phyloP scores from a whole-genome alignment of 805 yeast genomes.

The Cyberlindnera euphorbiiphila region DNA sequence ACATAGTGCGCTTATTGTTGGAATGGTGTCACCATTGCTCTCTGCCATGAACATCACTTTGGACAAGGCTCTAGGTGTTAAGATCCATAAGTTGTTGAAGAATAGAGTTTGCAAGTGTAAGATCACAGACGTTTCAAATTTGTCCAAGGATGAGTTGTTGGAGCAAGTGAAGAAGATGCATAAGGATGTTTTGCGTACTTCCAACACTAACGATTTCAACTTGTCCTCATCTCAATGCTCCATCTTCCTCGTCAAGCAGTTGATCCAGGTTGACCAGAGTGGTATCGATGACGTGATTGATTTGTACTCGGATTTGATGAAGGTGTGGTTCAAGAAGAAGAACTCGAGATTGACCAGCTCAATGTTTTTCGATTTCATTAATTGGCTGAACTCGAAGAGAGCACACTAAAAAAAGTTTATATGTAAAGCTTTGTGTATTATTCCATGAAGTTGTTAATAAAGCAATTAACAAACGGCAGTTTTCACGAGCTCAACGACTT shows the following conservation, averaged over 20 bases:
- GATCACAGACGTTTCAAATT: constrained; percentile 15
- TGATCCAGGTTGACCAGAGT: constrained; percentile 35
- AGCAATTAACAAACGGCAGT: constrained; percentile 11
- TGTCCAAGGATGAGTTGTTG: constrained; percentile 25
- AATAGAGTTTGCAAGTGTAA: constrained; percentile 51
- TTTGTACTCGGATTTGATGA: constrained; percentile 52
- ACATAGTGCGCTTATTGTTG: constrained; percentile 34
- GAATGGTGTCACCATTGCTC: constrained; percentile 53
- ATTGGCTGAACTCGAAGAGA: constrained; percentile 63
- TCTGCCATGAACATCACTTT: constrained; percentile 60
- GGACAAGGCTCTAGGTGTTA: constrained; percentile 66
- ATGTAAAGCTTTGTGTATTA: not conserved
- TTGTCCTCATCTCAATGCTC: constrained; percentile 57
- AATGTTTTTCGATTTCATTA: constrained; percentile 72
- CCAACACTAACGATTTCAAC: constrained; percentile 35
- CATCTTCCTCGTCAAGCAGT: constrained; percentile 56
- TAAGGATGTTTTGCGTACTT: constrained; percentile 31
- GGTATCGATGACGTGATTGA: constrained; percentile 44
- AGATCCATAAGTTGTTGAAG: constrained; percentile 70
- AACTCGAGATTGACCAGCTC: constrained; percentile 47
- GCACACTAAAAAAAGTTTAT: not conserved
- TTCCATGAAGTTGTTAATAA: too few relatives aligned
- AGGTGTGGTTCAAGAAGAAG: constrained; percentile 53
- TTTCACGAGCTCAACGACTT: constrained; percentile 37
- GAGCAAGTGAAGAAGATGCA: constrained; percentile 40